phyloP scores from a whole-genome alignment of 108 stramenopile species.

The Nitzschia sp. region DNA sequence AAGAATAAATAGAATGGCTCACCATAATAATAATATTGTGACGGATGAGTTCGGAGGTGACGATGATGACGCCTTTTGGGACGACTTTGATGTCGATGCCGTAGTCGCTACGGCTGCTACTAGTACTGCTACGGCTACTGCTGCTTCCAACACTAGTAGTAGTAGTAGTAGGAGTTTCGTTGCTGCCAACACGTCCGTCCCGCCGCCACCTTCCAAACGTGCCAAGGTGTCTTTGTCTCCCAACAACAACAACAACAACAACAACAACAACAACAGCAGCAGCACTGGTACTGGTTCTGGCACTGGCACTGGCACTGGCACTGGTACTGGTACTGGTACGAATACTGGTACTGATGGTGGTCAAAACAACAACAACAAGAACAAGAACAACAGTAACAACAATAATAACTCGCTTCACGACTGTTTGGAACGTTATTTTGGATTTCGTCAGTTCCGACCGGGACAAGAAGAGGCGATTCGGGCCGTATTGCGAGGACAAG shows the following conservation, averaged over 20 bases:
- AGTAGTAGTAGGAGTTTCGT: neutral
- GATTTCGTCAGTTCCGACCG: conserved; percentile 36
- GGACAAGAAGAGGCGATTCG: conserved; percentile 42
- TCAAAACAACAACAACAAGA: too few species aligned
- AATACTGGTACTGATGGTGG: neutral
- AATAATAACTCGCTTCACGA: conserved; percentile 17
- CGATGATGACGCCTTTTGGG: conserved; percentile 30
- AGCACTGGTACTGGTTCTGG: too few species aligned
- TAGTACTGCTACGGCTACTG: neutral
- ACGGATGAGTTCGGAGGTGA: too few species aligned
- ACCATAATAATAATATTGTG: too few species aligned
- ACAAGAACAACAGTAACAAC: neutral
- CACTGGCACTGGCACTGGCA: too few species aligned
- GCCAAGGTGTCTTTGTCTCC: conserved; percentile 18
- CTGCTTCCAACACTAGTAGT: neutral
- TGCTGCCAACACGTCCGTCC: neutral
- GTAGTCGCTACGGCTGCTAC: conserved; percentile 16
- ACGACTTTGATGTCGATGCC: conserved; percentile 41
- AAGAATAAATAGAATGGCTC: too few species aligned
- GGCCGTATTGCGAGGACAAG: conserved; percentile 33
- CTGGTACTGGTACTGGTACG: too few species aligned
- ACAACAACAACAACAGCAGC: too few species aligned
- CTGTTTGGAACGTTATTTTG: conserved; percentile 38
- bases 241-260: too few species aligned
- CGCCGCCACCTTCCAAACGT: conserved; percentile 11